Conservation (phyloP, 2,329 filamentous ascomycete genomes). For the Acrocalymma vagum region DNA sequence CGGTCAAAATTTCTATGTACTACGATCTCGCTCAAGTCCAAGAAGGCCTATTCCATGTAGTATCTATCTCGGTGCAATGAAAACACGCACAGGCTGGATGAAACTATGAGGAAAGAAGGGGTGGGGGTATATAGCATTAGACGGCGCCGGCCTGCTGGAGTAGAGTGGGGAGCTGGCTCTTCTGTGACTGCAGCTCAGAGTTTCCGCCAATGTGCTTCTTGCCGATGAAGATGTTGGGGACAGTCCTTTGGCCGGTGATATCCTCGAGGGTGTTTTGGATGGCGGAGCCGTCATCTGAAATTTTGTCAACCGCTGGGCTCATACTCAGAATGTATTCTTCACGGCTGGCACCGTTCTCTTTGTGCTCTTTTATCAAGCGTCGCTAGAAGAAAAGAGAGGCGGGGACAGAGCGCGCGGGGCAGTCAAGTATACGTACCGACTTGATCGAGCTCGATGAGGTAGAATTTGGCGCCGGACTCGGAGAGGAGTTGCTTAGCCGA, state of each 20-base stretch:
- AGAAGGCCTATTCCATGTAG: too few relatives aligned
- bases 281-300: slow-evolving; percentile 77
- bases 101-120: too few relatives aligned
- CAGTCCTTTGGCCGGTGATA: slow-evolving; percentile 83
- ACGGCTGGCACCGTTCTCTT: slow-evolving; percentile 1
- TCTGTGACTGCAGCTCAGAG: slow-evolving; percentile 80
- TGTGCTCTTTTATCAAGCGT: too few relatives aligned
- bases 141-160: slow-evolving; percentile 71
- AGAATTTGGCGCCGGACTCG: slow-evolving; percentile 75
- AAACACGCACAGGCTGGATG: too few relatives aligned
- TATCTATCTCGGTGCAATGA: too few relatives aligned
- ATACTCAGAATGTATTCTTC: too few relatives aligned
- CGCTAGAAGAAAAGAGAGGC: too few relatives aligned
- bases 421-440: slow-evolving; percentile 72
- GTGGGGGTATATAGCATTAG: too few relatives aligned
- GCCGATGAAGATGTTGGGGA: slow-evolving; percentile 94
- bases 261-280: slow-evolving; percentile 85
- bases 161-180: slow-evolving; percentile 69
- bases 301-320: slow-evolving; percentile 3
- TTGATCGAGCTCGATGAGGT: slow-evolving; percentile 83
- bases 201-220: slow-evolving; percentile 96
- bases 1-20: too few relatives aligned
- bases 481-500: slow-evolving; percentile 79
- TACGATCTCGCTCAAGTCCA: too few relatives aligned
- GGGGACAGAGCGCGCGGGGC: too few relatives aligned